Percentiles rank a stretch among this genome's conserved stretches.
These are phyloP conservation scores for Passalora sequoiae DNA, from an alignment of 2,329 filamentous ascomycete species.

Conservation along the genomic window DNA sequence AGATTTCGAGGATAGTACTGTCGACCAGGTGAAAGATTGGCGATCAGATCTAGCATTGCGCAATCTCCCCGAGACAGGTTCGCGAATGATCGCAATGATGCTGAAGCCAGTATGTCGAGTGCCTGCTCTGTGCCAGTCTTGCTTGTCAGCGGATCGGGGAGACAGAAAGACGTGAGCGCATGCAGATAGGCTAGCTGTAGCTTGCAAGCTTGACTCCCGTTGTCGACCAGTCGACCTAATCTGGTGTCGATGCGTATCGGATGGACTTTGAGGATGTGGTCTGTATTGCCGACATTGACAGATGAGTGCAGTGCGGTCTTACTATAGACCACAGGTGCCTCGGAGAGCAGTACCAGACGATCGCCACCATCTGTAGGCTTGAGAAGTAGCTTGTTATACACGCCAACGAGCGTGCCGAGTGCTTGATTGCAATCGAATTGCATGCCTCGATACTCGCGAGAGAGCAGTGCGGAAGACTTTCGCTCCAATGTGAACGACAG, in stretches of 20 bases:
- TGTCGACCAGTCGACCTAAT: constrained; percentile 55
- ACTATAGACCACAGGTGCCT: constrained; percentile 24
- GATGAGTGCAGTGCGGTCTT: constrained; percentile 39
- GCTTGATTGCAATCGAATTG: constrained; percentile 51
- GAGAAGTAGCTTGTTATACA: constrained; percentile 55
- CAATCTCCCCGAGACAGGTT: constrained; percentile 19
- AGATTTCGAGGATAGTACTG: constrained; percentile 42
- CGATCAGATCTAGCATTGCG: constrained; percentile 27
- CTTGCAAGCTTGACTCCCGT: constrained; percentile 38
- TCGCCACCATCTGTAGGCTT: constrained; percentile 32
- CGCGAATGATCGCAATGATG: constrained; percentile 22
- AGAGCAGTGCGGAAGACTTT: constrained; percentile 13
- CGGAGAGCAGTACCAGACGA: constrained; percentile 50
- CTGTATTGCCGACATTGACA: constrained; percentile 38
- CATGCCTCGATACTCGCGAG: constrained; percentile 19
- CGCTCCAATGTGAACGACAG: constrained; percentile 22
- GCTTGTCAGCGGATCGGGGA: constrained; percentile 55
- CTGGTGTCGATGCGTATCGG: constrained; percentile 53
- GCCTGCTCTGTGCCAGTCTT: constrained; percentile 58
- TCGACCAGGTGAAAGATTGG: constrained; percentile 33
- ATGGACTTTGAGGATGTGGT: constrained; percentile 46
- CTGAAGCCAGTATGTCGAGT: constrained; percentile 21
- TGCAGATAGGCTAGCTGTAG: constrained; percentile 48
- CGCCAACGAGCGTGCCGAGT: constrained; percentile 55
- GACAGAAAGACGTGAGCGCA: constrained; percentile 54